Evolutionary conservation across 2,329 filamentous ascomycete genomes (phyloP).

Genomic region (Stromatinia cepivora): DNA sequence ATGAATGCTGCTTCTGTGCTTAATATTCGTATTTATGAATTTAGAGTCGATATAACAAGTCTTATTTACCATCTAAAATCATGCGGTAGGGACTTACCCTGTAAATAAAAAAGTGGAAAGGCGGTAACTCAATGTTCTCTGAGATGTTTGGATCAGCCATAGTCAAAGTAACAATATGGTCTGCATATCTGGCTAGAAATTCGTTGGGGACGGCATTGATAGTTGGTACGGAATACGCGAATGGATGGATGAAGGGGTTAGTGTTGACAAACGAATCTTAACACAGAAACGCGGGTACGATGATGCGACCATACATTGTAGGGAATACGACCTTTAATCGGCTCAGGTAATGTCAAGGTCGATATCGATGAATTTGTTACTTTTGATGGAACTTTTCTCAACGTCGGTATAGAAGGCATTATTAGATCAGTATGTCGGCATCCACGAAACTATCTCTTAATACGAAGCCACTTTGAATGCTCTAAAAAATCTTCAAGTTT

Average conservation of each 20-base stretch:
- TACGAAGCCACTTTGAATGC: not conserved
- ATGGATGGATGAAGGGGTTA: conserved; percentile 15
- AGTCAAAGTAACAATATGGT: not conserved
- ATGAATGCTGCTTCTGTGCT: conserved; percentile 4
- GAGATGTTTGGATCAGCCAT: not conserved
- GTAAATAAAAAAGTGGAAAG: conserved; percentile 1
- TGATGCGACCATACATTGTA: not conserved
- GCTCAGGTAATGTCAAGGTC: not conserved
- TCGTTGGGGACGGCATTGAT: conserved; percentile 2
- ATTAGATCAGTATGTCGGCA: not conserved
- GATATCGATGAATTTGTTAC: not conserved
- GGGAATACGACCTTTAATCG: not conserved
- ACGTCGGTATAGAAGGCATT: not conserved
- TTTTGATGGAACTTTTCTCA: not conserved
- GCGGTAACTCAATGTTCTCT: conserved; percentile 10
- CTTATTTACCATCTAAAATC: not conserved
- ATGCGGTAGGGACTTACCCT: conserved; percentile 20
- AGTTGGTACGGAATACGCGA: conserved; percentile 8
- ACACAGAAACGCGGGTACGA: conserved; percentile 11
- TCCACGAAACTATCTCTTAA: not conserved
- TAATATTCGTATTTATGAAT: not conserved
- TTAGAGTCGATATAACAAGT: conserved; percentile 5
- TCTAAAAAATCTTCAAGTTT: not conserved
- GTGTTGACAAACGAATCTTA: conserved; percentile 6
- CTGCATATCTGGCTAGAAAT: not conserved